Evolutionary conservation across 306 rosid species (phyloP), one percentile per base, ranked within the genome.

Genomic region (Cajanus cajan): DNA sequence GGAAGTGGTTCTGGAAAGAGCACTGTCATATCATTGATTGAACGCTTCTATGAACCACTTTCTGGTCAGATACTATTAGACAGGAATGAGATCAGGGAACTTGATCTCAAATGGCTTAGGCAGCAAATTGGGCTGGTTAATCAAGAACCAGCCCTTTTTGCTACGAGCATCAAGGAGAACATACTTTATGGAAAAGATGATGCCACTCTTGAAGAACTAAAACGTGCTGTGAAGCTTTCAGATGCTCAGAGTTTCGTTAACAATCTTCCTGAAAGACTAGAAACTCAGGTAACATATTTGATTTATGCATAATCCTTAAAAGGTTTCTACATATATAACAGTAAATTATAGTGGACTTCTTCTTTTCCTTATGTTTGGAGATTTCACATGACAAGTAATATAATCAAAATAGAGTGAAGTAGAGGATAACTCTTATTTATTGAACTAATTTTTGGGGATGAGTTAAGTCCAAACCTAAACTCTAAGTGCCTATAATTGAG

Each of bases 1-100:
- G 97, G 96, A 66, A 92, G 97, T 81, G 98, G 98, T 9, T 95
- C 98, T 4, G 98, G 98, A 61, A 95, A 95, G 80, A 95, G 98
- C 82, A 91, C 98, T 1, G 91, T 87, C 13, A 80, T 92, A 73
- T 92, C 98, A 3, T 80, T 95, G 90, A 90, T 95, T 51, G 98
- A 95, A 72, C 88, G 98, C n/a, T 95, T 95, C 82, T 95, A 95
- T 37, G 98, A 95, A 37, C 97, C 98, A 4, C 86, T 79, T 85
- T 86, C 93, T 14, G 98, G 98, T 44, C 88, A 84, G 67, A 84
- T 95, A 68, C 74, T 92, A 28, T 41, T 92, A 65, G 98, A 95
- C 57, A 87, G 88, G 57, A 80, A 74, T 72, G 78, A 87, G 44
- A 86, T 90, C 41, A 78, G 70, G 39, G 92, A 88, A 31, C 91